A percentile compares a stretch with the other conserved stretches of the same genome.
Evolutionary conservation across 2,329 filamentous ascomycete genomes (phyloP).

Genomic region (Parastagonospora nodorum): DNA sequence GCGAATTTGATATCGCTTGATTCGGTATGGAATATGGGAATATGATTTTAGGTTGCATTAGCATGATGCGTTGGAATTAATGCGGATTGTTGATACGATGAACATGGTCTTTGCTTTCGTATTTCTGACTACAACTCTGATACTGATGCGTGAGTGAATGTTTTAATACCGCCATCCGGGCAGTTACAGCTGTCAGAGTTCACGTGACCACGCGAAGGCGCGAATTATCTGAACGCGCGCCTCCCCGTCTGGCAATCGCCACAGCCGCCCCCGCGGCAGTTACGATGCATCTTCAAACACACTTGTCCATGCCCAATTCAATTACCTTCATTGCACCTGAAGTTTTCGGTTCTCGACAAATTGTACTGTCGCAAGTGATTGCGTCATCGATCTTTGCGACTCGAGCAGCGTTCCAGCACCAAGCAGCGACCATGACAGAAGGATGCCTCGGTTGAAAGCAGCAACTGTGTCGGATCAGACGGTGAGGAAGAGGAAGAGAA

Average conservation of each 20-base stretch:
- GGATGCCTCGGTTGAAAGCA: conserved; percentile 44
- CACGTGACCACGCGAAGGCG: conserved; percentile 21
- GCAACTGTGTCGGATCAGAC: conserved; percentile 52
- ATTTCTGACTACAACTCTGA: no score
- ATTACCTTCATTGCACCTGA: background rate
- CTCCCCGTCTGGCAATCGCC: background rate
- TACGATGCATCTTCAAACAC: background rate
- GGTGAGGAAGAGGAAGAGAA: conserved; percentile 52
- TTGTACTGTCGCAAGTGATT: conserved; percentile 10
- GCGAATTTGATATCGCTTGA: background rate
- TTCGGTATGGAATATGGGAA: background rate
- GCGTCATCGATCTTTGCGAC: conserved; percentile 31
- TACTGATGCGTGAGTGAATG: no score
- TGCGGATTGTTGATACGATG: background rate
- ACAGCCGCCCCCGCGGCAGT: background rate
- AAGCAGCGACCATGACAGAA: conserved; percentile 17
- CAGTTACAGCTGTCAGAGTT: background rate
- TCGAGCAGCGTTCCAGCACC: background rate
- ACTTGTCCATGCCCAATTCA: background rate
- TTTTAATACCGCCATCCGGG: no score
- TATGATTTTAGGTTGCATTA: background rate
- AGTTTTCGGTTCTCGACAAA: background rate
- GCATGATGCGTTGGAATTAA: background rate
- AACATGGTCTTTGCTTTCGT: background rate
- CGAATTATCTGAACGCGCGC: background rate